phyloP scores from a whole-genome alignment of 2,329 filamentous ascomycete species.

The Colletotrichum phormii region DNA sequence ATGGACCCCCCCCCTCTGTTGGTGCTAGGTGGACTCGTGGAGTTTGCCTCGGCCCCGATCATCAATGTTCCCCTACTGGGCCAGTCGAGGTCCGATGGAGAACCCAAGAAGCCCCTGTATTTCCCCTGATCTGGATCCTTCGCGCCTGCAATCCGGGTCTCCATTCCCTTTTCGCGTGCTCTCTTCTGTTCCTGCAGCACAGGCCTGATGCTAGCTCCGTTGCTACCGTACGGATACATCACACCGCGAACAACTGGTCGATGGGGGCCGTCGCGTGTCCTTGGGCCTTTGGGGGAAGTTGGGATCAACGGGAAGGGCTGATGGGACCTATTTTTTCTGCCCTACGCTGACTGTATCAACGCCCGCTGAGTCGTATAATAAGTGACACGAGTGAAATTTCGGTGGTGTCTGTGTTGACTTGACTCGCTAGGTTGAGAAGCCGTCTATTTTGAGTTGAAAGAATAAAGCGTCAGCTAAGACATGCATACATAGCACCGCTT shows the following conservation, averaged over 20 bases:
- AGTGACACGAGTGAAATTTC: not conserved
- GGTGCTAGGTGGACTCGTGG: constrained; percentile 7
- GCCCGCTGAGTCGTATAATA: not conserved
- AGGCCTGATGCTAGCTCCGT: constrained; percentile 9
- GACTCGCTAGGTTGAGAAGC: not conserved
- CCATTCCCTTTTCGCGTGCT: not conserved
- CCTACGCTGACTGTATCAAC: constrained; percentile 2
- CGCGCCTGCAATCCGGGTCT: not conserved
- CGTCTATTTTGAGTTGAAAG: constrained; percentile 13
- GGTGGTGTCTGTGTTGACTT: not conserved
- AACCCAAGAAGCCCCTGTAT: not conserved
- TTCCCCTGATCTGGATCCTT: constrained; percentile 10
- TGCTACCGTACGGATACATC: not conserved
- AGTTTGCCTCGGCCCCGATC: constrained; percentile 7
- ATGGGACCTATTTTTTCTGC: not conserved
- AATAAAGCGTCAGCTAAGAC: not conserved
- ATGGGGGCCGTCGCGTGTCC: not conserved
- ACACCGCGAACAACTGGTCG: not conserved
- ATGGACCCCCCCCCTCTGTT: not conserved
- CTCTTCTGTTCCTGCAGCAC: constrained; percentile 14
- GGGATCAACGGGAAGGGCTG: constrained; percentile 8
- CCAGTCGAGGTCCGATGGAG: not conserved
- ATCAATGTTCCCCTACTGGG: constrained; percentile 3
- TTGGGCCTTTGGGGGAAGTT: not conserved
- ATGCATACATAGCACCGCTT: not conserved